Conservation (phyloP, 2,329 filamentous ascomycete genomes). For the Daldinia sp. region DNA sequence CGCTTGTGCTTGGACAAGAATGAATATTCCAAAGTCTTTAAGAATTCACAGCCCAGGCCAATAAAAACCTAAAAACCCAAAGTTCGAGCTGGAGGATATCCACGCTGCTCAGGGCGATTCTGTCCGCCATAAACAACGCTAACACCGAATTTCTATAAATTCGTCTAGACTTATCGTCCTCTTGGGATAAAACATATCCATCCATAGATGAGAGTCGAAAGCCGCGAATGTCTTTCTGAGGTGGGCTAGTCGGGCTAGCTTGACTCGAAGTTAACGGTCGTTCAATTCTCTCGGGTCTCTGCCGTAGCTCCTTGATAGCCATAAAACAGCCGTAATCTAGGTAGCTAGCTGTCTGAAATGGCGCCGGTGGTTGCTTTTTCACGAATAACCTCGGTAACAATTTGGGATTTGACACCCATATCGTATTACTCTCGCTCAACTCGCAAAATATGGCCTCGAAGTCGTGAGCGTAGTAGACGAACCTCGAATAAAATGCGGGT, state of each 20-base stretch:
- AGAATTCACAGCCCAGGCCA: slow-evolving; percentile 50
- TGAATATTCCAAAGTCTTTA: neutral
- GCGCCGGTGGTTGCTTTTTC: slow-evolving; percentile 54
- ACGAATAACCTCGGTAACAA: slow-evolving; percentile 61
- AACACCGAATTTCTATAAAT: slow-evolving; percentile 56
- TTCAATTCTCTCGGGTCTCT: slow-evolving; percentile 57
- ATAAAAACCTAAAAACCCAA: slow-evolving; percentile 51
- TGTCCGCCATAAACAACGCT: slow-evolving; percentile 60
- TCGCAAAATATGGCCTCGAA: slow-evolving; percentile 73
- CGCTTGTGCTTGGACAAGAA: neutral
- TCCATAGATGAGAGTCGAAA: slow-evolving; percentile 66
- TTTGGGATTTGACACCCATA: slow-evolving; percentile 67
- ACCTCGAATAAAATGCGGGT: slow-evolving; percentile 75
- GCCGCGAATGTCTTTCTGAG: slow-evolving; percentile 57
- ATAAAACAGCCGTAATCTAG: slow-evolving; percentile 59
- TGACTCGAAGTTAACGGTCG: slow-evolving; percentile 58
- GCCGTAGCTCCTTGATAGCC: slow-evolving; percentile 59
- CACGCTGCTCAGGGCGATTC: slow-evolving; percentile 54
- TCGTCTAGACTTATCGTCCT: slow-evolving; percentile 46
- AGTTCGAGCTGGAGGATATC: slow-evolving; percentile 52
- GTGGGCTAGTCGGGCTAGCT: slow-evolving; percentile 17
- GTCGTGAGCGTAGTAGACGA: slow-evolving; percentile 72
- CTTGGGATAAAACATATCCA: slow-evolving; percentile 58
- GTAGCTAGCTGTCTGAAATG: slow-evolving; percentile 51
- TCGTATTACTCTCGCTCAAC: slow-evolving; percentile 68